Evolutionary conservation across 495 filamentous ascomycete species (phyloP), one percentile per base, ranked within the genome.

Genomic region (Neurospora sp.): DNA sequence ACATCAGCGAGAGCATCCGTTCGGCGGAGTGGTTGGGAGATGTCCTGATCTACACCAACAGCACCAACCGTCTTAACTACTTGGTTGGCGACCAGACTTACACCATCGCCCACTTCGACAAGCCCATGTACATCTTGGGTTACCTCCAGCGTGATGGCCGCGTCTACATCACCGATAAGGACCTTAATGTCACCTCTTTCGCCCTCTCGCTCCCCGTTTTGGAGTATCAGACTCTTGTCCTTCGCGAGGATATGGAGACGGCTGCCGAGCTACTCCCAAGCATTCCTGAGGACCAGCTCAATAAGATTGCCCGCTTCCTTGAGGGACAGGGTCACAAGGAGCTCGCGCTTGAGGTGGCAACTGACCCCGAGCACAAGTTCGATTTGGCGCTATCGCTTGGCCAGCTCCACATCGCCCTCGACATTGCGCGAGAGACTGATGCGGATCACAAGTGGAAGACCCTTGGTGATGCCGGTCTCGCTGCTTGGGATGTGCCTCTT

Each of bases 1-100:
- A 98, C 78, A 94, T 98, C 80, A 94, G 92, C 73, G 96, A 99
- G 83, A 92, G 90, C 74, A 93, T 98, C 61, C 90, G 92, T 68
- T 97, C 96, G n/a, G 96, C 94, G 65, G 90, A 96, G 83, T 99
- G 96, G 96, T 91, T 99, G 72, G 96, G 96, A 35, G 96, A 99
- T 81, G 97, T 94, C 83, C 96, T 99, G 85, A 94, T 98, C 79
- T 99, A 98, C 86, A 98, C 96, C 38, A 98, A 94, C 85, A 90
- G 89, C 76, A 97, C 94, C 37, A 98, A 98, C 87, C 92, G 96
- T 70, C 84, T 99, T 73, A 99, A 98, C 86, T 98, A 98, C 82
- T 89, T 99, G 27, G 96, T 99, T 41, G 96, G 96, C 70, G 96
- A 98, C 82, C 94, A 98, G 82, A 96, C 94, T 39, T 97, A 98